Conservation (phyloP, 352 stramenopile genomes). For the Phytopythium sindhum region DNA sequence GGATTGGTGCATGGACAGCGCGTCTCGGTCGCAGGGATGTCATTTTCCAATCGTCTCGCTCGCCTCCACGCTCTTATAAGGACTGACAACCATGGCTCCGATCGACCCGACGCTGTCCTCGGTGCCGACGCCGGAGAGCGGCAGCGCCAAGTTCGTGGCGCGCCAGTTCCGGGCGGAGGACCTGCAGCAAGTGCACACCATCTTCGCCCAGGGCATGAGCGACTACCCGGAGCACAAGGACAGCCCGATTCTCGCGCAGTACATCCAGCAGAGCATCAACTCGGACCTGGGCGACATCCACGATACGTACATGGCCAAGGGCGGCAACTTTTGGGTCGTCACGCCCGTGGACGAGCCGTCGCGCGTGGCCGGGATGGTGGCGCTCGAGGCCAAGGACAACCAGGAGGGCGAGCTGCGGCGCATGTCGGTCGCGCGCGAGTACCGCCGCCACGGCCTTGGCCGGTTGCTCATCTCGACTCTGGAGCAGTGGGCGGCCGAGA, state of each 20-base stretch:
- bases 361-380: constrained; percentile 26
- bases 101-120: neutral
- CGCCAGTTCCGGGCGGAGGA: constrained; percentile 22
- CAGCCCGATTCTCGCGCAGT: constrained; percentile 15
- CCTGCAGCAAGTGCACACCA: constrained; percentile 20
- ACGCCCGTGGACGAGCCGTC: constrained; percentile 11
- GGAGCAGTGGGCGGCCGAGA: constrained; percentile 29
- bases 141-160: constrained; percentile 9
- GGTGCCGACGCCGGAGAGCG: neutral
- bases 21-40: neutral
- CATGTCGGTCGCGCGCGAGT: constrained; percentile 39
- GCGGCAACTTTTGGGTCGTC: constrained; percentile 52
- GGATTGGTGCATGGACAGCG: neutral
- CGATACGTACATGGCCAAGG: constrained; percentile 28
- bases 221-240: constrained; percentile 18
- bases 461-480: constrained; percentile 30
- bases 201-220: constrained; percentile 28
- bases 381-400: constrained; percentile 21
- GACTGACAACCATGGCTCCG: constrained; percentile 1
- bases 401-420: constrained; percentile 28
- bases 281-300: constrained; percentile 34
- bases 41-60: neutral
- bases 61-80: neutral
- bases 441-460: constrained; percentile 31
- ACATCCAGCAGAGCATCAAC: constrained; percentile 20